Base-by-base conservation (phyloP, 768 basidiomycete genomes). In the Lepiota venenata region DNA sequence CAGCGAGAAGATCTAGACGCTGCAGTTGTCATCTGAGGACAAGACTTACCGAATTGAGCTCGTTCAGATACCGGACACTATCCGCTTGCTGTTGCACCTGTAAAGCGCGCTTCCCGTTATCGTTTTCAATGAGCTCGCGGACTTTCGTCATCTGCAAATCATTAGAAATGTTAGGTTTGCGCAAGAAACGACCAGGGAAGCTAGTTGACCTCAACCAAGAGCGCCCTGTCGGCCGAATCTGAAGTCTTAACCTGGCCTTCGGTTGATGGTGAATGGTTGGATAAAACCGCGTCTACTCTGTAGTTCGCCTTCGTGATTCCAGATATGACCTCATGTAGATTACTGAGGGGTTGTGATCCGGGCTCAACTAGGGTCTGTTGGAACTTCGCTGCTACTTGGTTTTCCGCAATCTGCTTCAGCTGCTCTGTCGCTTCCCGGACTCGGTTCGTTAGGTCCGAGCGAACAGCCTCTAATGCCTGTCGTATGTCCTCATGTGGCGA, bases 21-120 rank as follows among this genome's bases (percentile, higher is more conserved):
- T n/a, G 15, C 2, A 4, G 10, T 29, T 27, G 10, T 22, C 12
- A 18, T 9, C 9, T 11, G 32, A 32, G 22, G 29, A 27, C 16
- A 5, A 16, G 2, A 40, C 80, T 55, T 56, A 86, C 88, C 53
- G 74, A 72, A 62, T 91, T 91, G 36, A 91, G 74, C 62, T 91
- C 87, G 58, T 87, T 87, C 32, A 92, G 76, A 64, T 91, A 91
- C 18, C 88, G 80, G 56, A 85, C 82, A 56, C 81, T 88, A 59
- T 91, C 90, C 4, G 77, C 76, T 63, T 90, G 88, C 62, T 87
- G 85, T 50, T 82, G 79, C n/a, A 74, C 63, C 59, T 81, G 78
- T 6, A 77, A 55, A 2, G 67, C 71, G 22, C 76, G 78, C 56
- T 81, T 78, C 16, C 66, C 71, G 54, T 75, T 70, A 9, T 80